Evolutionary conservation across 306 rosid genomes (phyloP), one percentile per base, ranked within the genome.

Genomic region (Lotus japonicus): DNA sequence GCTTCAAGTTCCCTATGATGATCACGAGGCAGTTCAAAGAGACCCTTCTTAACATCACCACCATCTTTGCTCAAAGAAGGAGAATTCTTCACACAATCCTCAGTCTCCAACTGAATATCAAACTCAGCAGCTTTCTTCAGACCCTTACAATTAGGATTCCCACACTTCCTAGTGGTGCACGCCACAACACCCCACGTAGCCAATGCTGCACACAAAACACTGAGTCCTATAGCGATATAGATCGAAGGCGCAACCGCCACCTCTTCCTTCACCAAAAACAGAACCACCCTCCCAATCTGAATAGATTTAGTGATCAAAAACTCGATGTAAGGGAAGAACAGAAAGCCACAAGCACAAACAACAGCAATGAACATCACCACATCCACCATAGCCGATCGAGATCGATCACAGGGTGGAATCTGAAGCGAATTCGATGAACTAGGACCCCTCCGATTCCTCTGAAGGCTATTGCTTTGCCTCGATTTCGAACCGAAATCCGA

Each of bases 81-180:
- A 0, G 92, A 85, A 48, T 87, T 95, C 95, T 85, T 90, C 78
- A 95, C 89, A 41, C 95, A 87, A 66, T 95, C 99, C 80, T 95
- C 99, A 38, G 97, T 91, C 84, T 95, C 97, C 75, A 90, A 77
- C 71, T 90, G 96, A 81, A 95, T 95, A 19, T 95, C 97, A 19
- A 95, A 95, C 60, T 90, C 99, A 5, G 97, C 97, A 1, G 92
- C 90, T 64, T 85, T 85, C 9, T 83, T 75, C 31, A 95, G 74
- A 16, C 99, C 99, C 70, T 80, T 90, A 72, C 99, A 95, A 77
- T 71, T 84, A 0, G 85, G 92, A 65, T 91, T 91, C 75, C 97
- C 95, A 70, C 99, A 95, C 58, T 74, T 85, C 50, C 87, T 84
- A 31, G 78, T 81, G 0, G 89, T 82, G 61, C 88, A 90, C 3